Base-by-base conservation (phyloP, 306 rosid genomes). In the Cucumis melo region DNA sequence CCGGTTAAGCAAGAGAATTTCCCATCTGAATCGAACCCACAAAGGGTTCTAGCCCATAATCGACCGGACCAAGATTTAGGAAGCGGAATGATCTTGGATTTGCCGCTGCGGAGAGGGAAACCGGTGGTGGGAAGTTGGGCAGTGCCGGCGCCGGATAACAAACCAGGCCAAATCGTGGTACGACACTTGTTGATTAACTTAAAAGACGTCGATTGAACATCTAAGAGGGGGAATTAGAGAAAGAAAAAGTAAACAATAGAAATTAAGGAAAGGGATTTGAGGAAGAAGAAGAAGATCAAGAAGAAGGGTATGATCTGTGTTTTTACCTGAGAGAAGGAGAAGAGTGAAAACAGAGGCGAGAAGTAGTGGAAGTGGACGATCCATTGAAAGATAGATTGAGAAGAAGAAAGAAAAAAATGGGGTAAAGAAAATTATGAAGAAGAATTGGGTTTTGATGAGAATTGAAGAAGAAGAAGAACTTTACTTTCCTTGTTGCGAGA, bases 51-150 rank as follows among this genome's bases (percentile, higher is more conserved):
- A 2, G 85, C 98, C 98, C 98, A 93, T 66, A 93, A 51, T 80
- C 98, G 90, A 78, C 98, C 98, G 42, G 98, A 93, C 98, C 98
- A 93, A 15, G 88, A 61, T 50, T 85, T 88, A 3, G 98, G 98
- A 53, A 87, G 20, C 27, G 67, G 34, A 2, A 93, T 1, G 66
- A 85, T 90, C 79, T 62, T 84, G 17, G 93, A 89, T 58, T 87
- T 77, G 65, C 93, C 96, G 41, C 80, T 81, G 0, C 46, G 54
- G 34, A 93, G 96, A 2, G 83, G 13, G 81, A 93, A 93, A 55
- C 98, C 98, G 66, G 96, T 89, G 78, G 91, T 89, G 3, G 97
- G 87, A n/a, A 86, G 90, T 79, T 78, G 91, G 20, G 91, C 82
- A 34, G 92, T 86, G 32, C 59, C 81, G 48, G 97, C 93, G 79